These are phyloP conservation scores for Isabelozyma pseudorhagii DNA, from an alignment of 805 yeast genomes.

Conservation along the genomic window DNA sequence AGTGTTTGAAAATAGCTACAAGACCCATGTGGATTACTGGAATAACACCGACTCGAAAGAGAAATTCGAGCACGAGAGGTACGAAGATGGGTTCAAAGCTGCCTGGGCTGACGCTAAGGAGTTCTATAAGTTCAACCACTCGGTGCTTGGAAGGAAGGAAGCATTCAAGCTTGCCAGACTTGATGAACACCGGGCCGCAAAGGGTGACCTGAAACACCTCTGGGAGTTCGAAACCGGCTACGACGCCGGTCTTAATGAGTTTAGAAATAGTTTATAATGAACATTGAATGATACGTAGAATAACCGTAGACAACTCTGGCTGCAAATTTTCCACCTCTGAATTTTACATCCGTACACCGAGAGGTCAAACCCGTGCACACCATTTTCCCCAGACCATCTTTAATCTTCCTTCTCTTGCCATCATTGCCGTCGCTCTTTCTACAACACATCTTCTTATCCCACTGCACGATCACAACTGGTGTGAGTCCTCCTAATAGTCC, in stretches of 20 bases:
- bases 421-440: not conserved
- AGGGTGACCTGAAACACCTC: constrained; percentile 54
- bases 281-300: not conserved
- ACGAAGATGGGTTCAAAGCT: constrained; percentile 68
- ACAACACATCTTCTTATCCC: not conserved
- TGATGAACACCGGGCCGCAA: constrained; percentile 53
- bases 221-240: constrained; percentile 96
- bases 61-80: constrained; percentile 78
- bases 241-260: constrained; percentile 55
- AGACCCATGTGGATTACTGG: constrained; percentile 69
- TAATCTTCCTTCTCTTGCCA: not conserved
- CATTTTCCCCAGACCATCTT: not conserved
- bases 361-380: not conserved
- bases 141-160: constrained; percentile 67
- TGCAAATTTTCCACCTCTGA: not conserved
- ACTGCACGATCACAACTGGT: not conserved
- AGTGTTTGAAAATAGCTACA: constrained; percentile 30
- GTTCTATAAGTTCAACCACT: constrained; percentile 67
- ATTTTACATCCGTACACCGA: not conserved
- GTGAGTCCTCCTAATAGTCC: too few species aligned
- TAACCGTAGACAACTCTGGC: not conserved
- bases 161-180: constrained; percentile 68
- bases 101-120: constrained; percentile 74
- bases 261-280: constrained; percentile 10
- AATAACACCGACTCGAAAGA: constrained; percentile 50